Base-by-base conservation (phyloP, 2,329 filamentous ascomycete genomes). In the Huntiella savannae region DNA sequence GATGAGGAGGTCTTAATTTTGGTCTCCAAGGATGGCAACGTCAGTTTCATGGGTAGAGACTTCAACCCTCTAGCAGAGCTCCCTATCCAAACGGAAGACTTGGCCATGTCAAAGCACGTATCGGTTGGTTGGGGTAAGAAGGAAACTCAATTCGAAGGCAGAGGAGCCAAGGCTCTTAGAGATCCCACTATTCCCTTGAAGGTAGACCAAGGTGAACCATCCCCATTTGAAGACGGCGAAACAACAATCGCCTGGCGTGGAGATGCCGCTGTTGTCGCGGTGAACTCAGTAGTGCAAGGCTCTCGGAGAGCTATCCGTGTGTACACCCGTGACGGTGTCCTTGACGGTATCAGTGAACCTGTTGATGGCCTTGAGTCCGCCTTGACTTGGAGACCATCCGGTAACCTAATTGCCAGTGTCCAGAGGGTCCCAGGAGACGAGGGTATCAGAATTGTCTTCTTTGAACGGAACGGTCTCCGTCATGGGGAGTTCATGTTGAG, bases 81-180 rank as follows among this genome's bases (percentile, higher is more conserved):
- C 45, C 65, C 69, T 33, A 76, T 96, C 60, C 75, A 73, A 0
- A 59, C 67, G 0, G 83, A 87, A 39, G 88, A 93, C 61, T 71
- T 93, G 52, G 81, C 81, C 54, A 75, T 77, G n/a, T 96, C 82
- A 19, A 91, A 80, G 59, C 87, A 95, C 65, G 91, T 95, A 48
- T 92, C 86, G 15, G 88, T 98, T 16, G 91, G 91, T 43, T 98
- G 91, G 91, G 91, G 91, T 50, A 96, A 96, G 66, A 85, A 82
- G 58, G 91, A 98, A 63, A 98, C 91, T 0, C 91, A 98, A 60
- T 98, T 98, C 60, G 83, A 95, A 57, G 91, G 91, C 43, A 85
- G 83, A 56, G 77, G 87, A 51, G 88, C 87, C 48, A 77, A 76
- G 63, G 86, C 86, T 15, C 67, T 96, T 52, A 75, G 84, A 46